Evolutionary conservation across 1,139 yeast genomes (phyloP).

Genomic region (Hansenula sp.): DNA sequence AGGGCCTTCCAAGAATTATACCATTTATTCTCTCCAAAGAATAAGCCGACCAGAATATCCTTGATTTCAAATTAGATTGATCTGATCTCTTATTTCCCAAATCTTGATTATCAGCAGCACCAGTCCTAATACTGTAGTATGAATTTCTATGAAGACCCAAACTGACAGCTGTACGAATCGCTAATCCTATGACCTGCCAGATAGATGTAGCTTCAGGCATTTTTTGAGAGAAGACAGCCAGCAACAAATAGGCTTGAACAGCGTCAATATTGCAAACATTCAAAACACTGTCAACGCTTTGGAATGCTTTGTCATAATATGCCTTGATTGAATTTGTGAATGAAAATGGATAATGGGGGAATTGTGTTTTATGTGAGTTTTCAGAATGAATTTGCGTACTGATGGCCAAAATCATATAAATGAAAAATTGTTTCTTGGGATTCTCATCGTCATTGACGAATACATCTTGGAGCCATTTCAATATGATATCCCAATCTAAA

Average conservation of each 20-base stretch:
- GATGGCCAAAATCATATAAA: constrained; percentile 49
- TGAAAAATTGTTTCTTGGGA: constrained; percentile 33
- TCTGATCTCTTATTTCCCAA: no score
- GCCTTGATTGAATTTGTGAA: constrained; percentile 40
- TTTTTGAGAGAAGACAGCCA: constrained; percentile 28
- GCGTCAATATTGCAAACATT: constrained; percentile 20
- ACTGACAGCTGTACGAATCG: constrained; percentile 21
- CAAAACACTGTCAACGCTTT: constrained; percentile 31
- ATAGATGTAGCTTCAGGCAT: constrained; percentile 28
- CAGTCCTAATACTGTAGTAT: no score
- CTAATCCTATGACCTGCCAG: constrained; percentile 29
- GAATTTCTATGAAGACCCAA: constrained; percentile 27
- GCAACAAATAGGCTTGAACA: constrained; percentile 26
- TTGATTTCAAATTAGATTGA: constrained; percentile 18
- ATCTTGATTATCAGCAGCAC: no score
- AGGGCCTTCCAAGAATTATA: constrained; percentile 30
- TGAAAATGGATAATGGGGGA: no score
- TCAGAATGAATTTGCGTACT: constrained; percentile 43
- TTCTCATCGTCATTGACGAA: constrained; percentile 23
- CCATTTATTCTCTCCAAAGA: constrained; percentile 32
- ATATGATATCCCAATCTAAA: constrained; percentile 26
- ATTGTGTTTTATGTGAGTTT: no score
- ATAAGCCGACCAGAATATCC: constrained; percentile 34
- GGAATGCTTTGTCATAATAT: constrained; percentile 42
- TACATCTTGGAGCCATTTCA: constrained; percentile 22